These are phyloP conservation scores for Aspergillus neoniger DNA, from an alignment of 2,329 filamentous ascomycete species.

Conservation along the genomic window DNA sequence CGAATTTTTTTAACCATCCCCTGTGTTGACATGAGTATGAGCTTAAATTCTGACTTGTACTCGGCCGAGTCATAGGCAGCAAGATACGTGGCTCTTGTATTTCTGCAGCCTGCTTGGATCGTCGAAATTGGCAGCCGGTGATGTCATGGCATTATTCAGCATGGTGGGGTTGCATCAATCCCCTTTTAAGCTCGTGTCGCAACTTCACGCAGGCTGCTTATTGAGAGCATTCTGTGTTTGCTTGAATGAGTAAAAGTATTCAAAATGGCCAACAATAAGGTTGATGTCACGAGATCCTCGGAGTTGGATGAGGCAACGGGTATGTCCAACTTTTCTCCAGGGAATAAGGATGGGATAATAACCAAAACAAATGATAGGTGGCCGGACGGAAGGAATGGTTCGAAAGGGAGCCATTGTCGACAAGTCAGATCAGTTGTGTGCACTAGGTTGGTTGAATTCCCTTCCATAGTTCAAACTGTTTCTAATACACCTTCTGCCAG, in stretches of 20 bases:
- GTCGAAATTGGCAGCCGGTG: neutral
- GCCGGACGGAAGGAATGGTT: neutral
- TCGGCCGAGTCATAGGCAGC: neutral
- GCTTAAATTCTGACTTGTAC: neutral
- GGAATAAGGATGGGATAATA: neutral
- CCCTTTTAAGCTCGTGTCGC: neutral
- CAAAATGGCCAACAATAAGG: neutral
- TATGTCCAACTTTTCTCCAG: neutral
- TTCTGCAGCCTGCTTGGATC: neutral
- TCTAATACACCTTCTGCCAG: neutral
- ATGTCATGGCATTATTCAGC: neutral
- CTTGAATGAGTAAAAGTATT: neutral
- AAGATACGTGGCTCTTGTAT: neutral
- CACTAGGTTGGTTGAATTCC: neutral
- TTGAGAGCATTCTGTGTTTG: too few species aligned
- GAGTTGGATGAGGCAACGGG: neutral
- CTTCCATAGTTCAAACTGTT: neutral
- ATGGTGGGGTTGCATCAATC: neutral
- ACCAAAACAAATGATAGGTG: neutral
- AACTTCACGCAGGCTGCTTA: too few species aligned
- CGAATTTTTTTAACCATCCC: too few species aligned
- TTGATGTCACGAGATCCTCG: neutral
- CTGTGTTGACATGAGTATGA: too few species aligned
- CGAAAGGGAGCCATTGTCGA: neutral
- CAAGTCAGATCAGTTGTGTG: neutral